Evolutionary conservation across 148 eudicot species (phyloP).

Genomic region (Nepenthes gracilis): DNA sequence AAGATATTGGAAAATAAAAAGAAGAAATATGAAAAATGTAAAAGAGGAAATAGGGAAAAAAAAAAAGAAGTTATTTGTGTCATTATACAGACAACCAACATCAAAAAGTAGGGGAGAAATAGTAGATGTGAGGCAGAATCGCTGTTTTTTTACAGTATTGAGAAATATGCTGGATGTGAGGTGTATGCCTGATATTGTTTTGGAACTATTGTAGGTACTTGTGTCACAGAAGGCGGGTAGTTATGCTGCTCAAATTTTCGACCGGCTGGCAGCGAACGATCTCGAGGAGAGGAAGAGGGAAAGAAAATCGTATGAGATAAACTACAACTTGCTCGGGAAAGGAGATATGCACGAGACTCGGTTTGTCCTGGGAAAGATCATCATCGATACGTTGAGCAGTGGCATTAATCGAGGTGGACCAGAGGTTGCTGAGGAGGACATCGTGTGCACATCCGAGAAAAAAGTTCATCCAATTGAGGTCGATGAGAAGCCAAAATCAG

Average conservation of each 20-base stretch:
- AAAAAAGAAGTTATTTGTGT: no score
- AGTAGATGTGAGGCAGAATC: neutral
- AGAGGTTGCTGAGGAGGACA: neutral
- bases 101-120: no score
- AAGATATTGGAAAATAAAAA: no score
- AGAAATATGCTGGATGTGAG: neutral
- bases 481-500: neutral
- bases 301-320: conserved; percentile 17
- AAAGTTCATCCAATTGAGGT: neutral
- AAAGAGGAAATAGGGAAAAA: no score
- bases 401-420: conserved; percentile 1
- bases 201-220: conserved; percentile 30
- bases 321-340: conserved; percentile 38
- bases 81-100: no score
- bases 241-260: conserved; percentile 23
- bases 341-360: conserved; percentile 40
- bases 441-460: neutral
- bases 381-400: conserved; percentile 41
- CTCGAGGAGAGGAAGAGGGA: conserved; percentile 13
- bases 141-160: no score
- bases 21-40: no score
- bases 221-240: conserved; percentile 25
- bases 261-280: conserved; percentile 13
- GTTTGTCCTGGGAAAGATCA: conserved; percentile 57
- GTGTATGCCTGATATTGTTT: neutral